Conservation (phyloP, 2,329 filamentous ascomycete genomes). For the Didymella sp. region DNA sequence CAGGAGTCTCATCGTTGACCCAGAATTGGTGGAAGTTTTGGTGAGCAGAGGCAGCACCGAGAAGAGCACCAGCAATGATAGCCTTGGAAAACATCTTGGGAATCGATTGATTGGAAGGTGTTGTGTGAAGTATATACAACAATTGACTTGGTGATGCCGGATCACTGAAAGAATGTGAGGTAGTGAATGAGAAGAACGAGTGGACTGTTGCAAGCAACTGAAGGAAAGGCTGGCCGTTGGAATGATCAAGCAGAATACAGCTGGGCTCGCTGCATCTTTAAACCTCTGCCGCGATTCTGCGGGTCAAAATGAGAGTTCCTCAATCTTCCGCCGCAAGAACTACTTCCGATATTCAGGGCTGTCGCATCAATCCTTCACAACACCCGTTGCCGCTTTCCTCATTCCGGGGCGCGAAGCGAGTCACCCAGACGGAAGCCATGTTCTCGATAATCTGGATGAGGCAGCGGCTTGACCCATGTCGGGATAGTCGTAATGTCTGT, state of each 20-base stretch:
- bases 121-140: conserved; percentile 23
- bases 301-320: conserved; percentile 12
- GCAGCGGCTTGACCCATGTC: conserved; percentile 17
- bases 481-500: conserved; percentile 19
- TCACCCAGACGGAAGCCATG: conserved; percentile 20
- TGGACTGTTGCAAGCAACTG: conserved; percentile 27
- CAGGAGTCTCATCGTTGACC: conserved; percentile 41
- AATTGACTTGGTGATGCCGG: conserved; percentile 29
- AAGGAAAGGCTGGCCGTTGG: conserved; percentile 35
- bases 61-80: conserved; percentile 34
- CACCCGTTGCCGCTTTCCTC: conserved; percentile 26
- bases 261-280: conserved; percentile 21
- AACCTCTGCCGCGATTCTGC: conserved; percentile 1
- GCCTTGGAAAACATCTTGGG: conserved; percentile 44
- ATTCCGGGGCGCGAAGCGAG: conserved; percentile 16
- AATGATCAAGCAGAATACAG: conserved; percentile 19
- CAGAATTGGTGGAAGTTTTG: conserved; percentile 44
- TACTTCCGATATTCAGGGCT: conserved; percentile 28
- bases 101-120: conserved; percentile 10
- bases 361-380: conserved; percentile 27
- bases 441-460: conserved; percentile 26
- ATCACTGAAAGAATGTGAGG: conserved; percentile 34
- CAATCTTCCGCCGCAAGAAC: conserved; percentile 18
- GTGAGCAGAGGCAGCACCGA: conserved; percentile 41
- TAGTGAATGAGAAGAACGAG: conserved; percentile 28